These are phyloP conservation scores for Hypericum androsaemum DNA, from an alignment of 345 rosid species.

Conservation along the genomic window DNA sequence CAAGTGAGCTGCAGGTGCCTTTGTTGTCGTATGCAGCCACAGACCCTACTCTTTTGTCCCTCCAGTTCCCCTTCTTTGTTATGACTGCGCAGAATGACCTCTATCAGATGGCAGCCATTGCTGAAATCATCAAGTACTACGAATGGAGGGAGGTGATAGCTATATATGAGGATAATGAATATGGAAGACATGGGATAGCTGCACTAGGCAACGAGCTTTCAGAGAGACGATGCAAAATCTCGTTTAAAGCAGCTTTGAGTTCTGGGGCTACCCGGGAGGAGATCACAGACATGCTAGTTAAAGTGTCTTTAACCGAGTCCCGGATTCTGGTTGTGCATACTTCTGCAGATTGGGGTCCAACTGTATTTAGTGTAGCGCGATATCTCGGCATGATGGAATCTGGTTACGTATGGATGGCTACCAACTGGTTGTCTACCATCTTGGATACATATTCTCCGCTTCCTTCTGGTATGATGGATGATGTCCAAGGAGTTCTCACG, in stretches of 20 bases:
- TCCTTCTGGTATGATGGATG: neutral
- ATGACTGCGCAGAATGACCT: too few relatives aligned
- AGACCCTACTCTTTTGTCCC: too few relatives aligned
- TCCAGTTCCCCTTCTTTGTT: too few relatives aligned
- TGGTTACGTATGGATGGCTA: slow-evolving; percentile 16
- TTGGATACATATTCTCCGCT: slow-evolving; percentile 1
- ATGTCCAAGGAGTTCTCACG: slow-evolving; percentile 11
- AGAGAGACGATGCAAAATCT: slow-evolving; percentile 1
- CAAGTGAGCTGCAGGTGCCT: too few relatives aligned
- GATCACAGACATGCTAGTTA: neutral
- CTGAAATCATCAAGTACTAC: too few relatives aligned
- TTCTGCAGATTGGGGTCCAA: neutral
- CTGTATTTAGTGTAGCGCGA: slow-evolving; percentile 3
- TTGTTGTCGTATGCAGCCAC: too few relatives aligned
- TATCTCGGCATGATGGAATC: slow-evolving; percentile 2
- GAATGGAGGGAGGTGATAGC: too few relatives aligned
- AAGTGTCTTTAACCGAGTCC: neutral
- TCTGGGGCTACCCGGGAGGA: neutral
- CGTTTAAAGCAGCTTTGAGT: slow-evolving; percentile 4
- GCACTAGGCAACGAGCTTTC: slow-evolving; percentile 9
- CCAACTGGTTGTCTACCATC: slow-evolving; percentile 9
- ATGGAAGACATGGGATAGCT: too few relatives aligned
- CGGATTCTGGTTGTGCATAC: slow-evolving; percentile 6
- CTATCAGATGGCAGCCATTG: too few relatives aligned
- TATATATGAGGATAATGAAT: too few relatives aligned